Percentiles rank a stretch among this genome's conserved stretches.
These are phyloP conservation scores for Lentinula guzmanii DNA, from an alignment of 768 basidiomycete species.

Conservation along the genomic window DNA sequence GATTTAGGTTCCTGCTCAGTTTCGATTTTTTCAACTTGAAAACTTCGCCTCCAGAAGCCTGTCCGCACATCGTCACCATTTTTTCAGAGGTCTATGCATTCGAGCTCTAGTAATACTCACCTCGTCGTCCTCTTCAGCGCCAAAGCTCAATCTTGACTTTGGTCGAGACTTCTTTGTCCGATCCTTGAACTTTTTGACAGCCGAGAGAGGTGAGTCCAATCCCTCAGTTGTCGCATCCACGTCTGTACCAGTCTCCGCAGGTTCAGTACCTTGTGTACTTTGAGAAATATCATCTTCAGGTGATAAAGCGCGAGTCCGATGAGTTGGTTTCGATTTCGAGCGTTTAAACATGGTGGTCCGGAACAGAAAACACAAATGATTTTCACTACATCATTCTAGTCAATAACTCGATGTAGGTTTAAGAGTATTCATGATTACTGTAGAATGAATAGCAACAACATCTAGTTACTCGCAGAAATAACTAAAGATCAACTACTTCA, in stretches of 20 bases:
- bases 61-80: neutral
- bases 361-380: neutral
- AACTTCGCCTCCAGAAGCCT: constrained; percentile 34
- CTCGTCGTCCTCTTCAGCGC: constrained; percentile 40
- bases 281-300: constrained; percentile 1
- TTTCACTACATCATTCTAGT: neutral
- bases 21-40: constrained; percentile 81
- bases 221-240: constrained; percentile 8
- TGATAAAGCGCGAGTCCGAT: neutral
- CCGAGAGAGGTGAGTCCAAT: constrained; percentile 51
- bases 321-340: neutral
- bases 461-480: too few relatives aligned
- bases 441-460: too few relatives aligned
- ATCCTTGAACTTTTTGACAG: constrained; percentile 66
- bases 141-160: constrained; percentile 74
- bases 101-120: constrained; percentile 36
- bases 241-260: neutral
- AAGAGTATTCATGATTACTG: too few relatives aligned
- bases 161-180: constrained; percentile 61
- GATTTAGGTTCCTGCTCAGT: constrained; percentile 58
- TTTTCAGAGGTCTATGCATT: neutral
- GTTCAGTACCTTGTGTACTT: neutral
- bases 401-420: too few relatives aligned
- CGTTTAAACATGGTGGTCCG: constrained; percentile 5
- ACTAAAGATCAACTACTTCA: constrained; percentile 51